Base-by-base conservation (phyloP, 2,329 filamentous ascomycete genomes). In the Nothophoma quercina region DNA sequence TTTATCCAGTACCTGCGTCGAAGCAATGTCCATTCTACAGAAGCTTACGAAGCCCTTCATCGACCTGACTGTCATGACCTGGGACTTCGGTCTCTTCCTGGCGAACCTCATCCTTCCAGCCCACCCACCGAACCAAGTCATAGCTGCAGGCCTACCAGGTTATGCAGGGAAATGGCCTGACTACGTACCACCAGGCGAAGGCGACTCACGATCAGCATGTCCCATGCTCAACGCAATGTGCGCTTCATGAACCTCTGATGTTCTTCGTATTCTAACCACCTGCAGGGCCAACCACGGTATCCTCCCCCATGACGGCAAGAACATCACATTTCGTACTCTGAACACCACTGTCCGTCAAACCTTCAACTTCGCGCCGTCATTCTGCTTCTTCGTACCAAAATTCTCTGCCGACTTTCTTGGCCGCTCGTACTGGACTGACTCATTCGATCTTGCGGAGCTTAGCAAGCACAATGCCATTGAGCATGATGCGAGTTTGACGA, bases 11-110 rank as follows among this genome's bases (percentile, higher is more conserved):
- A n/a, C 5, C 18, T 26, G 30, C 23, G 5, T 4, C 26, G 7
- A 1, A 25, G 43, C 21, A 21, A 63, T 65, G 58, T 54, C 43
- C 9, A 5, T 63, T 19, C 16, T 28, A n/a, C 51, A 58, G n/a
- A 59, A 56, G 35, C 28, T 64, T 34, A 58, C 45, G 6, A 64
- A 65, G 29, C 63, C 60, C 12, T 65, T 76, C 45, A 64, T 75
- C 52, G 68, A 74, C 56, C 51, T 74, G 19, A 68, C 70, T 25
- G 70, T 77, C 43, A 67, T 77, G 33, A 56, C 62, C 33, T 77
- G 74, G 72, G 75, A 77, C 59, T 74, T 75, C 47, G 60, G 59
- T 33, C 64, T 76, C 38, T 73, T 75, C 47, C 47, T 75, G 39
- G 64, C 74, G 23, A 77, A 77, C 51, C 57, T 75, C 25, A 26